Conservation (phyloP, 805 yeast species). For the Komagataella pastoris region DNA sequence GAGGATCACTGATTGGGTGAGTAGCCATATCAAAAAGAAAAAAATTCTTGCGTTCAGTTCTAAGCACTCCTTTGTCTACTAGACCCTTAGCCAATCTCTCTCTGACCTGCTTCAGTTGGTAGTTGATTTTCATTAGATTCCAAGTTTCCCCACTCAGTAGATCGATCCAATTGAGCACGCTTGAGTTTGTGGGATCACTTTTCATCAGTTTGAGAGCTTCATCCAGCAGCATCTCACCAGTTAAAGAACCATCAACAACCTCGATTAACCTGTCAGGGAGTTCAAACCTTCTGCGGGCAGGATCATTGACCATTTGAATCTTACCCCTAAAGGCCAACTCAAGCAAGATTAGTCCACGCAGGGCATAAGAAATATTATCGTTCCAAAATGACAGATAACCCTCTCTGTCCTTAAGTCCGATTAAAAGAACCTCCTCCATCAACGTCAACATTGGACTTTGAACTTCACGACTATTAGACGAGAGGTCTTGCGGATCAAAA, state of each 20-base stretch:
- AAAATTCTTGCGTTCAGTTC: slow-evolving; percentile 93
- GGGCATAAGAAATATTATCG: slow-evolving; percentile 90
- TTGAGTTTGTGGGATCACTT: slow-evolving; percentile 60
- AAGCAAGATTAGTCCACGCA: slow-evolving; percentile 85
- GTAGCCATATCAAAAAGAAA: slow-evolving; percentile 97
- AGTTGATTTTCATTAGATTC: slow-evolving; percentile 88
- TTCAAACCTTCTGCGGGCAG: slow-evolving; percentile 82
- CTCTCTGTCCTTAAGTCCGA: slow-evolving; percentile 92
- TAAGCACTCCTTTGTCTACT: slow-evolving; percentile 90
- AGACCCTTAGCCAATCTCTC: slow-evolving; percentile 93
- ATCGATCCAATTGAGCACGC: slow-evolving; percentile 88
- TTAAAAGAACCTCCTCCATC: slow-evolving; percentile 90
- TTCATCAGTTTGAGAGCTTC: slow-evolving; percentile 89
- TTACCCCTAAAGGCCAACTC: slow-evolving; percentile 89
- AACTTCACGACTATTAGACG: slow-evolving; percentile 21
- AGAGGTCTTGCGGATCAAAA: slow-evolving; percentile 63
- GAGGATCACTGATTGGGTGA: slow-evolving; percentile 84
- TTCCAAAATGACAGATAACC: slow-evolving; percentile 97
- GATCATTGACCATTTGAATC: slow-evolving; percentile 81
- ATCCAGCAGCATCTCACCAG: slow-evolving; percentile 92
- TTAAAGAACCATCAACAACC: slow-evolving; percentile 71
- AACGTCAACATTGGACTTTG: slow-evolving; percentile 67
- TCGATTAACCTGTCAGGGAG: slow-evolving; percentile 79
- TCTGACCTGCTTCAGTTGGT: slow-evolving; percentile 94
- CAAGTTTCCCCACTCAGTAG: slow-evolving; percentile 91